Evolutionary conservation across 768 basidiomycete genomes (phyloP), one percentile per base, ranked within the genome.

Genomic region (Arthromyces matolae): DNA sequence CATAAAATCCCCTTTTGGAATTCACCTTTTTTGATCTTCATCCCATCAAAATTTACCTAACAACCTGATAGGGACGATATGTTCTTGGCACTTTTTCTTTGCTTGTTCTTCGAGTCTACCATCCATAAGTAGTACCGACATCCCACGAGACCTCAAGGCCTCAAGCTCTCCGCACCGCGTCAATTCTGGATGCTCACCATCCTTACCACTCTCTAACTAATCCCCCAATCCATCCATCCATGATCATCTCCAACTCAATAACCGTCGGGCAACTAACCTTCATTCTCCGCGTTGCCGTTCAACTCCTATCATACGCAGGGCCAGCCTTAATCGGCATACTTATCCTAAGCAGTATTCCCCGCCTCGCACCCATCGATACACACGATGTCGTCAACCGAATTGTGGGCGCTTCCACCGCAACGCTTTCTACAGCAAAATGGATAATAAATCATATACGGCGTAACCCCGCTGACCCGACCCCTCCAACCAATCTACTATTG

Each of bases 211-310:
- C n/a, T n/a, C n/a, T n/a, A n/a, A n/a, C n/a, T n/a, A n/a, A n/a
- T n/a, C n/a, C n/a, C n/a, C n/a, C n/a, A n/a, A n/a, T n/a, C n/a
- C n/a, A n/a, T n/a, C n/a, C n/a, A n/a, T 33, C 32, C 13, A 51
- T 46, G 50, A 51, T 54, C 20, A 7, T 54, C 3, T 51, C 45
- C 19, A n/a, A 18, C 31, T 19, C 41, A 3, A 35, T 54, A 18
- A 60, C 55, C 19, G 48, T 56, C 8, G 57, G 60, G 10, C 57
- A 60, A 43, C 19, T 62, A 24, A 60, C 60, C 6, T 62, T 62
- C 36, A 50, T 60, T 28, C 45, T 62, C 22, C 55, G 60, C 42
- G 55, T 57, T 20, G 48, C 50, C 24, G 52, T 62, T 40, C 60
- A 62, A 36, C 56, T 58, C 19, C 51, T 62, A 4, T 42, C 59